Evolutionary conservation across 2,329 filamentous ascomycete genomes (phyloP), one percentile per base, ranked within the genome.

Genomic region (Pseudodiploospora longispora): DNA sequence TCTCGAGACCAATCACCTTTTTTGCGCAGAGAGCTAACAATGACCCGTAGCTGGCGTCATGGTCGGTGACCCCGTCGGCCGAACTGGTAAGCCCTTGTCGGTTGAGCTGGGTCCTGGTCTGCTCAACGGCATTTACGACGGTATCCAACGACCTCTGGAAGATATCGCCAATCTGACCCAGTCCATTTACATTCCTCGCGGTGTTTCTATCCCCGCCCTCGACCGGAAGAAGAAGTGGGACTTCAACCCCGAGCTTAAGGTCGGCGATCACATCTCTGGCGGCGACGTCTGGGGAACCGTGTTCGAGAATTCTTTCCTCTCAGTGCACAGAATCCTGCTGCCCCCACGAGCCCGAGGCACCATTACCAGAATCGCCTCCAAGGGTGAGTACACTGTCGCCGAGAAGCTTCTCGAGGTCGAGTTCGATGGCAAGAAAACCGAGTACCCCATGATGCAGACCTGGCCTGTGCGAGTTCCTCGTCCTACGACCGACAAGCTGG

Each of bases 41-140:
- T 40, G 28, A 30, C 30, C 27, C n/a, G 19, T 55, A 90, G 93
- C 91, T 66, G 93, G 93, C 71, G 85, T 98, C 55, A 95, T 82
- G 55, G 90, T 98, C 54, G 93, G 93, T 62, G 93, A 98, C 63
- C 93, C 93, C 41, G 93, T 98, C 55, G 60, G 72, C 49, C 81
- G 91, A 60, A 96, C 91, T 46, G 87, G 89, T 67, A 96, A 97
- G 77, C 93, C 93, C 52, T 75, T 98, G 44, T 96, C 93, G 47
- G 93, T 98, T 68, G 93, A 98, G 69, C 84, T 98, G 39, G 93
- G 93, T 41, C 93, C 93, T 52, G 93, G 93, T 64, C 75, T 98
- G 66, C 88, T 98, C 79, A 91, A 97, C 72, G 96, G 93, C 55
- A 98, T 98, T 67, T 98, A 97, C 76, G 93, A 98, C 66, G 93